These are phyloP conservation scores for Rhizophagus sp. DNA, from an alignment of 192 early-diverging fungal species.

Conservation along the genomic window DNA sequence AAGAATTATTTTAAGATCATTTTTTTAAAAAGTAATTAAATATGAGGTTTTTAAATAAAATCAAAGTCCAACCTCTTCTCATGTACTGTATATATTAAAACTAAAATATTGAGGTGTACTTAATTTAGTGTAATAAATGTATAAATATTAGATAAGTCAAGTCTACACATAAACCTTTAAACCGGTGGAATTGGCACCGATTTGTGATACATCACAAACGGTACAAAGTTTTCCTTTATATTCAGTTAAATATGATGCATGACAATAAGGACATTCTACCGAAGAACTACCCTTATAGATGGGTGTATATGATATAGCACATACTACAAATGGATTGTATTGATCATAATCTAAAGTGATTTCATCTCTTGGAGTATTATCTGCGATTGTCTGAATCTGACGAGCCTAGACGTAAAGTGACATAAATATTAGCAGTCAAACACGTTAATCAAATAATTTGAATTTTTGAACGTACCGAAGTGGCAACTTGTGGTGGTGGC, in stretches of 20 bases:
- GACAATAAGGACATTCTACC: constrained; percentile 85
- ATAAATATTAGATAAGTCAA: not conserved
- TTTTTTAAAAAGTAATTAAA: no score
- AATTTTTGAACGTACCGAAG: constrained; percentile 53
- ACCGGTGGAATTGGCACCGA: constrained; percentile 78
- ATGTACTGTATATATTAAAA: no score
- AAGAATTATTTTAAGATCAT: no score
- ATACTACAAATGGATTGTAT: constrained; percentile 92
- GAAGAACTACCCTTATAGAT: constrained; percentile 87
- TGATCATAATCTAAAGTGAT: constrained; percentile 89
- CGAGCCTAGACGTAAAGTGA: constrained; percentile 52
- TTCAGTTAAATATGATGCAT: constrained; percentile 84
- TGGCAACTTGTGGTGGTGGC: constrained; percentile 74
- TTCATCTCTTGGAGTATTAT: constrained; percentile 79
- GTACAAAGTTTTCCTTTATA: constrained; percentile 76
- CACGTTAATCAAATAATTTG: not conserved
- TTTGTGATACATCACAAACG: constrained; percentile 82
- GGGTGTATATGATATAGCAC: constrained; percentile 81
- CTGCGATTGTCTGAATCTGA: constrained; percentile 73
- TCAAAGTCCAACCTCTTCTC: no score
- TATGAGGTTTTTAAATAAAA: no score
- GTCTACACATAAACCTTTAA: constrained; percentile 54
- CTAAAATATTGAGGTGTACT: no score
- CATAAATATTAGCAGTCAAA: not conserved
- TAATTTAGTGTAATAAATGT: no score